A percentile compares a stretch with the other conserved stretches of the same genome.
phyloP scores from a whole-genome alignment of 2,329 filamentous ascomycete species.

The Penicillium sp. region DNA sequence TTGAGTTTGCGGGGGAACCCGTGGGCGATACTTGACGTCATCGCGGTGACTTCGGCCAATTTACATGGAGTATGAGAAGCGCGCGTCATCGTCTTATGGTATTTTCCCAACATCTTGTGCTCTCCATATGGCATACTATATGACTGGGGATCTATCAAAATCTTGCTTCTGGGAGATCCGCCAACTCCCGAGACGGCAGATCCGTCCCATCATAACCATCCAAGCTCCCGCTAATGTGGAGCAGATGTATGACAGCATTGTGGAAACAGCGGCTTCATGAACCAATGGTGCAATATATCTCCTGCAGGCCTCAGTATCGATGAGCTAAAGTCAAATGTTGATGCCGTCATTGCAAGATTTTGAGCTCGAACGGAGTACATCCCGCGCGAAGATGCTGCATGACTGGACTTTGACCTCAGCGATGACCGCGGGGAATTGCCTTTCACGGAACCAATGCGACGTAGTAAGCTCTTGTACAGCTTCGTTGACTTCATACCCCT shows the following conservation, averaged over 20 bases:
- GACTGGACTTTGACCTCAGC: constrained; percentile 10
- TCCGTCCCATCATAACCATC: not conserved
- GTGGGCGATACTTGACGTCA: constrained; percentile 2
- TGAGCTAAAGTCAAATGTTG: not conserved
- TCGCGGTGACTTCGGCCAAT: constrained; percentile 1
- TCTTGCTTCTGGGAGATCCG: not conserved
- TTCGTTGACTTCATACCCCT: constrained; percentile 6
- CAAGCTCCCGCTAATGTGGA: not conserved
- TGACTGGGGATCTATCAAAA: no score
- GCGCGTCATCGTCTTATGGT: no score
- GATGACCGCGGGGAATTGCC: not conserved
- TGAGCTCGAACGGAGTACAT: constrained; percentile 4
- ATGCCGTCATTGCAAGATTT: not conserved
- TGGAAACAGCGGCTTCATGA: not conserved
- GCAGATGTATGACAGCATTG: constrained; percentile 5
- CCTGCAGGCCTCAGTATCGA: not conserved
- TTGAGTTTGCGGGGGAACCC: not conserved
- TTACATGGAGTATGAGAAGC: not conserved
- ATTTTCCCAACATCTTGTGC: no score
- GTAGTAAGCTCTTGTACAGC: constrained; percentile 1
- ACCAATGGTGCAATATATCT: not conserved
- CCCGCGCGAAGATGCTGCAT: constrained; percentile 2
- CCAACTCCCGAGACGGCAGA: not conserved
- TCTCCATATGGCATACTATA: no score
- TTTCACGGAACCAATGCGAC: not conserved